Percentiles rank a stretch among this genome's conserved stretches.
phyloP scores from a whole-genome alignment of 495 filamentous ascomycete genomes.

The Chlorociboria aeruginascens region DNA sequence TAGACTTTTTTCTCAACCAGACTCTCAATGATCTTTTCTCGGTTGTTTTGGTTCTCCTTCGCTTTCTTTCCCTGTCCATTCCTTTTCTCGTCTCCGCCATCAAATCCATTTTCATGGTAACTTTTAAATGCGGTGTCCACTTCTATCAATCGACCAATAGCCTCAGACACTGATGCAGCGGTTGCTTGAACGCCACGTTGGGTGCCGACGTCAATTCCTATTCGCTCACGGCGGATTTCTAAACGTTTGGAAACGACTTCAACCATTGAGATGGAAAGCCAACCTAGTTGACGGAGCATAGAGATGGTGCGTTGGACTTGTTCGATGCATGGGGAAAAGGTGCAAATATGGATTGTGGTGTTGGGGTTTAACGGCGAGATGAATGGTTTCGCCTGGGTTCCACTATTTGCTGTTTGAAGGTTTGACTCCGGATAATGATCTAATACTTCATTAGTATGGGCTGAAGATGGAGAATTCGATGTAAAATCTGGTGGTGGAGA shows the following conservation, averaged over 20 bases:
- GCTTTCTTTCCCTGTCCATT: constrained; percentile 4
- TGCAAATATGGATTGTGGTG: constrained; percentile 63
- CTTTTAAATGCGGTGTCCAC: constrained; percentile 54
- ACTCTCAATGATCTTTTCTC: constrained; percentile 16
- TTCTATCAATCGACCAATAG: constrained; percentile 54
- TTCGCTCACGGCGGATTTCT: constrained; percentile 71
- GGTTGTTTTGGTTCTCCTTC: constrained; percentile 17
- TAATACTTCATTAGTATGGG: no score
- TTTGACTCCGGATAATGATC: no score
- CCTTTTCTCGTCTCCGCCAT: constrained; percentile 1
- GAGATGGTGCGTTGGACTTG: constrained; percentile 79
- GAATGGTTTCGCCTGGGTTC: constrained; percentile 21
- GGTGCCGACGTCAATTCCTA: constrained; percentile 44
- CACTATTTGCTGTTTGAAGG: no score
- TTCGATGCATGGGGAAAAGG: constrained; percentile 94
- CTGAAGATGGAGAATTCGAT: background rate
- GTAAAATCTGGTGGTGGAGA: constrained; percentile 18
- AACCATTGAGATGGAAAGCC: constrained; percentile 88
- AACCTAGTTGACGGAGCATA: constrained; percentile 62
- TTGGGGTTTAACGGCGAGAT: constrained; percentile 59
- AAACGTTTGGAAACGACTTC: constrained; percentile 67
- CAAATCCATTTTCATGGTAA: constrained; percentile 33
- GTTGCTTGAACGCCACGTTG: constrained; percentile 46
- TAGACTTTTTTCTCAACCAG: constrained; percentile 17
- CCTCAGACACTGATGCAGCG: constrained; percentile 64